phyloP scores from a whole-genome alignment of 176 grass and related monocot genomes.

The Melocanna baccifera region DNA sequence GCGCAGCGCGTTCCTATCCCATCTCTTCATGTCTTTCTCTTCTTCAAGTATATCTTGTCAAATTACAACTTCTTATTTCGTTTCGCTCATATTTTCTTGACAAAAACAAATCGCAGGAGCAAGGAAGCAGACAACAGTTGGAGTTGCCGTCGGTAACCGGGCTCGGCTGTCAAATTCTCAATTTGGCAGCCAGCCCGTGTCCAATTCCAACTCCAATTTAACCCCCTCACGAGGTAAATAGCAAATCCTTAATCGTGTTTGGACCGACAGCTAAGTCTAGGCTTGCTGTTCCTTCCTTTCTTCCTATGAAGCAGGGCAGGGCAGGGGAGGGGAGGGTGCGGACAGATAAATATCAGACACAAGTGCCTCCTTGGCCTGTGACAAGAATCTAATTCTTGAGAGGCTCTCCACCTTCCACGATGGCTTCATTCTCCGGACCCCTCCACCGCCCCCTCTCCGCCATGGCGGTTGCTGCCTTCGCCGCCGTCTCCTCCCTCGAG shows the following conservation, averaged over 20 bases:
- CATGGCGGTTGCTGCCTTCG: constrained; percentile 60
- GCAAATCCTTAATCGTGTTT: background rate
- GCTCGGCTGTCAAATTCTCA: constrained; percentile 57
- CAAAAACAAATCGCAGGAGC: background rate
- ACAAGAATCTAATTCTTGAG: background rate
- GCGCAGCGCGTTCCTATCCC: background rate
- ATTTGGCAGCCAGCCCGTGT: constrained; percentile 42
- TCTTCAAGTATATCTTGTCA: background rate
- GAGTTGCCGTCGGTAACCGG: constrained; percentile 18
- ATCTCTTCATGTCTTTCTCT: background rate
- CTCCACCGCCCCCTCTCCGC: constrained; percentile 78
- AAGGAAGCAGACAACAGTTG: background rate
- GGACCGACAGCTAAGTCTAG: constrained; percentile 13
- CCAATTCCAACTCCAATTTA: constrained; percentile 11
- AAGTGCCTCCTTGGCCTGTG: constrained; percentile 3
- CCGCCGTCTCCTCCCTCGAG: constrained; percentile 64
- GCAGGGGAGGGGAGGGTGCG: background rate
- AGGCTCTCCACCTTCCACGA: background rate
- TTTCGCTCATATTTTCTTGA: background rate
- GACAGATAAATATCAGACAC: background rate
- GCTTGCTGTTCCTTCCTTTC: background rate
- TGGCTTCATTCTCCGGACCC: constrained; percentile 62
- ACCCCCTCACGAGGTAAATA: constrained; percentile 12
- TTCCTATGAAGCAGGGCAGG: constrained; percentile 43
- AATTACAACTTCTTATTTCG: background rate